Conservation (phyloP, 2,329 filamentous ascomycete genomes). For the Gliomastix tumulicola region DNA sequence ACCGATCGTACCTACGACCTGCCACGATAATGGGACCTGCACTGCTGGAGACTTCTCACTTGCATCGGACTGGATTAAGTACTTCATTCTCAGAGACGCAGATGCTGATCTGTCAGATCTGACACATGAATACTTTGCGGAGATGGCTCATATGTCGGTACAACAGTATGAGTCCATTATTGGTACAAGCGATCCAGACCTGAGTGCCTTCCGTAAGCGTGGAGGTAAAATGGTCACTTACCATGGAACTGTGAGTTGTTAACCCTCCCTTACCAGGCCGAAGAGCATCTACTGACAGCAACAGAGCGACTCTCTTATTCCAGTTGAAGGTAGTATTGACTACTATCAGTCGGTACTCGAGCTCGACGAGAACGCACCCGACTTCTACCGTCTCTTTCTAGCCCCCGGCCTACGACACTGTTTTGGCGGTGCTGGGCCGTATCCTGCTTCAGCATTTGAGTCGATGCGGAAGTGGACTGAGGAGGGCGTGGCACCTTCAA, state of each 20-base stretch:
- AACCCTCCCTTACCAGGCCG: neutral
- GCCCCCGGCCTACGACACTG: constrained; percentile 21
- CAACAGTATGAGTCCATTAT: neutral
- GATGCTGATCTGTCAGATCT: neutral
- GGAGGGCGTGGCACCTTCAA: constrained; percentile 14
- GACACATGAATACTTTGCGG: neutral
- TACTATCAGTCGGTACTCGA: constrained; percentile 14
- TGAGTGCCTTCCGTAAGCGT: constrained; percentile 1
- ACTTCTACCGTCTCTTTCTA: constrained; percentile 19
- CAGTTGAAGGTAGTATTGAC: constrained; percentile 7
- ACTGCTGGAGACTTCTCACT: neutral
- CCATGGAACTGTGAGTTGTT: constrained; percentile 3
- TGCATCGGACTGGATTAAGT: neutral
- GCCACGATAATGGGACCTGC: neutral
- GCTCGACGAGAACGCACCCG: constrained; percentile 10
- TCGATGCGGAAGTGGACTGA: constrained; percentile 16
- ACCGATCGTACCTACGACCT: neutral
- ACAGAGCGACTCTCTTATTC: constrained; percentile 8
- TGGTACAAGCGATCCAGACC: constrained; percentile 3
- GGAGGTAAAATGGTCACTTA: constrained; percentile 6
- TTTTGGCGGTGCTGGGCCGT: constrained; percentile 8
- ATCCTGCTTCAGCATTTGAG: constrained; percentile 12
- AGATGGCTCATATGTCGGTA: neutral
- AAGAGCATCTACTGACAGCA: neutral
- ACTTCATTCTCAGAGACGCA: neutral